These are phyloP conservation scores for Stachybotrys chlorohalonatus DNA, from an alignment of 2,329 filamentous ascomycete genomes.

Conservation along the genomic window DNA sequence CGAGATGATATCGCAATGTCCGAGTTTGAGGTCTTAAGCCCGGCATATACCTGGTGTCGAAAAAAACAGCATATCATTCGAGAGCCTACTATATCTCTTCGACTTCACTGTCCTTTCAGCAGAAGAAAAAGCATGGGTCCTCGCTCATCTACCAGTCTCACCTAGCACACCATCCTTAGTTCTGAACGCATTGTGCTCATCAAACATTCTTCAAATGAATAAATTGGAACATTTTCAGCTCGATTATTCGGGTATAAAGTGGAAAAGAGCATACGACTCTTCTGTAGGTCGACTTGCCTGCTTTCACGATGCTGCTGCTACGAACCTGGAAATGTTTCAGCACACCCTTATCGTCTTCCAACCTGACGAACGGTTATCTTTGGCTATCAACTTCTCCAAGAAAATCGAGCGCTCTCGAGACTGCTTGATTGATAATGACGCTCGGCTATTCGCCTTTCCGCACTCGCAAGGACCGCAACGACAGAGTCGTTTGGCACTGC, in stretches of 20 bases:
- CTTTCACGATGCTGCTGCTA: conserved; percentile 21
- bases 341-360: conserved; percentile 27
- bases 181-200: conserved; percentile 26
- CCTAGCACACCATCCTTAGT: conserved; percentile 16
- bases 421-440: conserved; percentile 20
- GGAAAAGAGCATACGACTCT: conserved; percentile 26
- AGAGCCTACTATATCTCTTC: conserved; percentile 17
- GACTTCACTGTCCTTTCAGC: conserved; percentile 19
- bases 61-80: conserved; percentile 13
- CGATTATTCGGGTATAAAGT: conserved; percentile 21
- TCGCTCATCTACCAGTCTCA: conserved; percentile 20
- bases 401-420: conserved; percentile 22
- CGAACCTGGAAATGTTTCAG: conserved; percentile 24
- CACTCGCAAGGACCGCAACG: conserved; percentile 24
- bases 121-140: conserved; percentile 27
- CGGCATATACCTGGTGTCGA: conserved; percentile 23
- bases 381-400: conserved; percentile 28
- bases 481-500: conserved; percentile 20
- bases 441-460: conserved; percentile 26
- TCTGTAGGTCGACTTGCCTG: conserved; percentile 23
- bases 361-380: conserved; percentile 21
- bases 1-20: conserved; percentile 24
- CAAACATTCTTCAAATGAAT: conserved; percentile 16
- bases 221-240: conserved; percentile 23
- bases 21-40: conserved; percentile 25